Conservation (phyloP, 495 filamentous ascomycete species). For the Pyrenula aspistea region DNA sequence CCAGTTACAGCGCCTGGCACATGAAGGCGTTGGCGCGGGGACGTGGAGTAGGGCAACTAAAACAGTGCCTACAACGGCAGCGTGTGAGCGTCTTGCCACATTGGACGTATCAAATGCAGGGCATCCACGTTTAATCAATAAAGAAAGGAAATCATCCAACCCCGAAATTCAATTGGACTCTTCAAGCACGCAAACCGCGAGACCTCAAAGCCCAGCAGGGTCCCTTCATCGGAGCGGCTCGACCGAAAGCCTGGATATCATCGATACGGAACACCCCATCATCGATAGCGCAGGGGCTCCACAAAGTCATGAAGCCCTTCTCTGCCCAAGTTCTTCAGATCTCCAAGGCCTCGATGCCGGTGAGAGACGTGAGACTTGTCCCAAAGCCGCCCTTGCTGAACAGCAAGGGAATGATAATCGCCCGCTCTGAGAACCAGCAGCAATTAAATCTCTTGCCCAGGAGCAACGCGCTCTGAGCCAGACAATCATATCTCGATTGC, state of each 20-base stretch:
- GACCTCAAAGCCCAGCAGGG: not conserved
- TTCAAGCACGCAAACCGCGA: not conserved
- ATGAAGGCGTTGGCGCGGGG: not conserved
- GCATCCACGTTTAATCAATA: not conserved
- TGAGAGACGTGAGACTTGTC: too few relatives aligned
- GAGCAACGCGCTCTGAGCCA: not conserved
- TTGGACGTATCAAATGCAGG: not conserved
- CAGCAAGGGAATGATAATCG: too few relatives aligned
- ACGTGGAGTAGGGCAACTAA: not conserved
- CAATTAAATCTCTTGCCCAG: not conserved
- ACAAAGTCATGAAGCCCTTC: not conserved
- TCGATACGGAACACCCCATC: not conserved
- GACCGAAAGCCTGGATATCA: not conserved
- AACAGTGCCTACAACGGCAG: not conserved
- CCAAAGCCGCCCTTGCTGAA: too few relatives aligned
- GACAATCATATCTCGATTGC: not conserved
- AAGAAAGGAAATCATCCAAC: not conserved
- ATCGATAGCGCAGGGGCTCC: not conserved
- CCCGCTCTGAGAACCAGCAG: too few relatives aligned
- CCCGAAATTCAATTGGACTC: not conserved
- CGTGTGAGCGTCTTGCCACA: not conserved
- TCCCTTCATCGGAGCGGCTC: not conserved
- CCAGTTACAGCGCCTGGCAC: not conserved
- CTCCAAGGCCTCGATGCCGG: not conserved
- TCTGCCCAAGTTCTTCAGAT: not conserved